Evolutionary conservation across 176 grass and related monocot genomes (phyloP), one percentile per base, ranked within the genome.

Genomic region (Zizania latifolia): DNA sequence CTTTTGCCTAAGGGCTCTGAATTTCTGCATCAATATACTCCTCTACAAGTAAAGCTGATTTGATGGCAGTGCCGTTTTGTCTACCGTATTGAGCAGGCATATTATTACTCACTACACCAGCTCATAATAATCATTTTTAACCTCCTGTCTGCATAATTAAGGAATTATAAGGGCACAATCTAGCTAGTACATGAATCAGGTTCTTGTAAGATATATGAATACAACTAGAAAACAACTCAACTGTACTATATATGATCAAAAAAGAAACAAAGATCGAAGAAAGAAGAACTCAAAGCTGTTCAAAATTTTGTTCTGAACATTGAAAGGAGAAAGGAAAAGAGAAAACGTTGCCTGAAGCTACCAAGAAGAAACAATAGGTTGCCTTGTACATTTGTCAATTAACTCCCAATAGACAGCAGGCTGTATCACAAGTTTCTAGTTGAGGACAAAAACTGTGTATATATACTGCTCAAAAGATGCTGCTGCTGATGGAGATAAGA

Each of bases 381-480:
- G 53, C 80, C 75, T 74, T 87, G 85, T 87, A 78, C 80, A 83
- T 83, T 74, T 78, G 80, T 74, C 75, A 74, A 88, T 88, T 88
- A 88, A 88, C 83, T 62, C 55, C 32, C 43, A n/a, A n/a, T n/a
- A n/a, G n/a, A n/a, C n/a, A 78, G 75, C 85, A n/a, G 80, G 48
- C 65, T 86, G 84, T 75, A 64, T 43, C 85, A 87, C n/a, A 75
- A 78, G 80, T 74, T 87, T 78, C 79, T 78, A 68, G 85, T 77
- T 74, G 80, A 88, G 85, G 80, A 88, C 85, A 83, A 88, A 88
- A 83, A 82, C 85, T 88, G 85, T 88, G 75, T 88, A 88, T 88
- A 88, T 88, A 88, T 79, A 88, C 85, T 88, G 85, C 85, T 88
- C 68, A 83, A 88, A 83, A 87, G 85, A 87, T 87, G 85, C 74